Percentiles rank a stretch among this genome's conserved stretches.
Evolutionary conservation across 2,329 filamentous ascomycete species (phyloP).

Genomic region (Periconia macrospinosa): DNA sequence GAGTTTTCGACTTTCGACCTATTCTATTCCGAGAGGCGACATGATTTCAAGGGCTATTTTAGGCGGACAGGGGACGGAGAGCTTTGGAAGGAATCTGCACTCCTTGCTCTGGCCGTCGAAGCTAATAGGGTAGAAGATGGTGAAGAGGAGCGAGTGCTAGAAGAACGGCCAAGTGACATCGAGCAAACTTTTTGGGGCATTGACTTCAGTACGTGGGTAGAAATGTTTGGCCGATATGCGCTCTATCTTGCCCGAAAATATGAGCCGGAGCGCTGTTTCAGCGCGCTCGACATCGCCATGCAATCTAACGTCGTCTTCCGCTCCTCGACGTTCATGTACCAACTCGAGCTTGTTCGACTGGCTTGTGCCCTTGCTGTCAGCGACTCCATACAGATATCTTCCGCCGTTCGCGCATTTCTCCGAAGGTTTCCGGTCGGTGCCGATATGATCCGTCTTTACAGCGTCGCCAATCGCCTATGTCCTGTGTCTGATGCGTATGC

Average conservation of each 20-base stretch:
- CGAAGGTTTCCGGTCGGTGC: conserved; percentile 77
- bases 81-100: conserved; percentile 36
- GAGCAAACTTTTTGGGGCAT: conserved; percentile 73
- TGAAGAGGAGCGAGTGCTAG: conserved; percentile 27
- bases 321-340: conserved; percentile 65
- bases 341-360: conserved; percentile 78
- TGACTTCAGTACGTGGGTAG: conserved; percentile 81
- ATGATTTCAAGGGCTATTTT: conserved; percentile 43
- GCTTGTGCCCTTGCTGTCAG: conserved; percentile 81
- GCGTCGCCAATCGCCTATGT: conserved; percentile 74
- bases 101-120: conserved; percentile 38
- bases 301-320: conserved; percentile 83
- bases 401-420: conserved; percentile 81
- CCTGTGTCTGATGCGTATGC: conserved; percentile 75
- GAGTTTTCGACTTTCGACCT: conserved; percentile 63
- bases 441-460: conserved; percentile 82
- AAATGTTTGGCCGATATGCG: conserved; percentile 86
- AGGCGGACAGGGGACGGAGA: conserved; percentile 33
- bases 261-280: conserved; percentile 73
- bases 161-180: conserved; percentile 31
- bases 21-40: conserved; percentile 58
- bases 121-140: conserved; percentile 40
- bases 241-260: conserved; percentile 71
- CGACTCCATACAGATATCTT: conserved; percentile 74
- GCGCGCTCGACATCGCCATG: conserved; percentile 74